phyloP scores from a whole-genome alignment of 2,329 filamentous ascomycete genomes.

The Hymenoscyphus linearis region DNA sequence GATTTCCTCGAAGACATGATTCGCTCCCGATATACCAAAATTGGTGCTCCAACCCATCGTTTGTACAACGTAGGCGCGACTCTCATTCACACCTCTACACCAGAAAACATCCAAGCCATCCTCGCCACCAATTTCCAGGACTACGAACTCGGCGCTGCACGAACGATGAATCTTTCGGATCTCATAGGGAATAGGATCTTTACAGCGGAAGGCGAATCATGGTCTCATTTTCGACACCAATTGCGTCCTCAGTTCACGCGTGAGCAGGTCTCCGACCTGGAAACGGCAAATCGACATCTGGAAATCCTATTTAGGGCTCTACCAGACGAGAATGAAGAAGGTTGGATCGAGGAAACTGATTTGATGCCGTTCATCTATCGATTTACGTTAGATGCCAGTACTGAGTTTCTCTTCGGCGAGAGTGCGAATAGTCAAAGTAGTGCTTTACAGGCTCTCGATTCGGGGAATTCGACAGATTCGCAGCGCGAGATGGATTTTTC shows the following conservation, averaged over 20 bases:
- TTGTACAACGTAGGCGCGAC: slow-evolving; percentile 10
- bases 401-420: slow-evolving; percentile 53
- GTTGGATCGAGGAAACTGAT: slow-evolving; percentile 41
- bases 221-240: slow-evolving; percentile 35
- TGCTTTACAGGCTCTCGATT: slow-evolving; percentile 30
- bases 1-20: slow-evolving; percentile 25
- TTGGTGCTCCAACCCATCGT: slow-evolving; percentile 15
- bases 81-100: slow-evolving; percentile 40
- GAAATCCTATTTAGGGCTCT: slow-evolving; percentile 27
- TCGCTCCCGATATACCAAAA: slow-evolving; percentile 7
- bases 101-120: slow-evolving; percentile 31
- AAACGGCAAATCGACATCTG: slow-evolving; percentile 48
- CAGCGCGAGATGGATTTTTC: slow-evolving; percentile 33
- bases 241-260: slow-evolving; percentile 35
- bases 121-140: slow-evolving; percentile 33
- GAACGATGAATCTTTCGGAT: slow-evolving; percentile 29
- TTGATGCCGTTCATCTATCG: slow-evolving; percentile 52
- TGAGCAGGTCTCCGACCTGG: slow-evolving; percentile 32
- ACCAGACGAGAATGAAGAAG: slow-evolving; percentile 14
- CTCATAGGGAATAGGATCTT: slow-evolving; percentile 37
- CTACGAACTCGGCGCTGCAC: slow-evolving; percentile 32
- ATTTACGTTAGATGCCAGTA: slow-evolving; percentile 52
- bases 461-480: slow-evolving; percentile 14
- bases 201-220: slow-evolving; percentile 35
- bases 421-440: slow-evolving; percentile 42